phyloP scores from a whole-genome alignment of 2,329 filamentous ascomycete species.

The Microcyclospora tardicrescens region DNA sequence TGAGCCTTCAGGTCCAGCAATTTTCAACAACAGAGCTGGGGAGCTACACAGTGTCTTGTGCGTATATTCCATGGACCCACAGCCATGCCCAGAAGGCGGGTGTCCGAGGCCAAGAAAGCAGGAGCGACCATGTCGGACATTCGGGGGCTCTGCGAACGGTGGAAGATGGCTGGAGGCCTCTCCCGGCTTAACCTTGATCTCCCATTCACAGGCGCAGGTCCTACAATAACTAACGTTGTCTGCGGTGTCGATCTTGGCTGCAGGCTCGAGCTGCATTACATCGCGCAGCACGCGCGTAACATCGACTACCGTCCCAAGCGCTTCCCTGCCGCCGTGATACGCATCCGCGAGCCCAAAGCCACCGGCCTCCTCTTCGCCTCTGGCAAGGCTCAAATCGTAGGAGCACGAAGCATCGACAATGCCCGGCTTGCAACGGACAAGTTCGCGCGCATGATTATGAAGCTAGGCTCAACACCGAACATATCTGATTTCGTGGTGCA shows the following conservation, averaged over 20 bases:
- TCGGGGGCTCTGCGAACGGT: no score
- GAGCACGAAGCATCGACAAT: conserved; percentile 79
- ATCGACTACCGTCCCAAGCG: conserved; percentile 87
- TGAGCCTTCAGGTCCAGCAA: no score
- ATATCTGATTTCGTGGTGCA: conserved; percentile 91
- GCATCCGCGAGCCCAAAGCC: conserved; percentile 80
- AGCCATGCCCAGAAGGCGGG: no score
- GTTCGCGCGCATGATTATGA: conserved; percentile 82
- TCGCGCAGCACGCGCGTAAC: conserved; percentile 76
- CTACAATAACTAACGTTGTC: conserved; percentile 56
- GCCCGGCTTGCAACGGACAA: conserved; percentile 77
- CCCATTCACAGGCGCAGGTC: background rate
- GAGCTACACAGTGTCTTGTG: no score
- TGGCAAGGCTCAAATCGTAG: conserved; percentile 89
- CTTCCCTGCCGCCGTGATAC: conserved; percentile 87
- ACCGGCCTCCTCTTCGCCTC: conserved; percentile 79
- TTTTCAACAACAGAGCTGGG: no score
- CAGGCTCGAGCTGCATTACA: conserved; percentile 78
- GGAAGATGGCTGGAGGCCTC: no score
- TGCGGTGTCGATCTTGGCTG: conserved; percentile 84
- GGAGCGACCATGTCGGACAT: no score
- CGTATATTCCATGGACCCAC: no score
- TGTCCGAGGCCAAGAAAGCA: no score
- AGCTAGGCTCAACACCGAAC: conserved; percentile 81
- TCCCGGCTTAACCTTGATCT: no score